A percentile compares a stretch with the other conserved stretches of the same genome.
Evolutionary conservation across 441 rosid genomes (phyloP).

Genomic region (Aquilaria agallochum): DNA sequence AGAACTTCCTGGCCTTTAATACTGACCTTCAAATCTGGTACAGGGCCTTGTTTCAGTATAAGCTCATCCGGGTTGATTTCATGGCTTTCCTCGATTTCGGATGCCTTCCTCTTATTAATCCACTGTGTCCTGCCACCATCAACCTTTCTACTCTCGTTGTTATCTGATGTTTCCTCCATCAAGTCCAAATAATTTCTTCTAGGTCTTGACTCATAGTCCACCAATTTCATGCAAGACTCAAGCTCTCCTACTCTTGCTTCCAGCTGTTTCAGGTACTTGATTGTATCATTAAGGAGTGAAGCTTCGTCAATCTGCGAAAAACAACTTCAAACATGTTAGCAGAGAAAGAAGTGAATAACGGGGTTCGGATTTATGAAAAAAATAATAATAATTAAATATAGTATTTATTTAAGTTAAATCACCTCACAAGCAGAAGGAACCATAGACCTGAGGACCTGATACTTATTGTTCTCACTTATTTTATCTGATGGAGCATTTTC

Average conservation of each 20-base stretch:
- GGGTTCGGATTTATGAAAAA: background rate
- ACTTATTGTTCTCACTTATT: slow-evolving; percentile 42
- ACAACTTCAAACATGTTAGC: background rate
- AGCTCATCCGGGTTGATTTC: slow-evolving; percentile 17
- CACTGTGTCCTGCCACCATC: slow-evolving; percentile 31
- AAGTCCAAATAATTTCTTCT: slow-evolving; percentile 33
- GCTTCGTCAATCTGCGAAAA: slow-evolving; percentile 51
- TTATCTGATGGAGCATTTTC: slow-evolving; percentile 24
- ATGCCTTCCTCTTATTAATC: slow-evolving; percentile 50
- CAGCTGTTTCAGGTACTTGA: slow-evolving; percentile 46
- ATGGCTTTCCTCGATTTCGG: slow-evolving; percentile 22
- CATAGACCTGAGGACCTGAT: slow-evolving; percentile 44
- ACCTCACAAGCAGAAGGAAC: slow-evolving; percentile 55
- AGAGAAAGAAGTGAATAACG: background rate
- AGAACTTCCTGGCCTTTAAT: slow-evolving; percentile 49
- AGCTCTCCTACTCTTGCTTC: slow-evolving; percentile 64
- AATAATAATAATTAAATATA: too few species aligned
- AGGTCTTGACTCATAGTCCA: slow-evolving; percentile 33
- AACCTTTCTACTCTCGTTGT: slow-evolving; percentile 32
- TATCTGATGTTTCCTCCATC: slow-evolving; percentile 59
- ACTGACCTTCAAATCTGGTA: slow-evolving; percentile 42
- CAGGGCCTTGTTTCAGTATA: slow-evolving; percentile 16
- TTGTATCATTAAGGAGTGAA: slow-evolving; percentile 53
- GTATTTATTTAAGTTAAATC: slow-evolving; percentile 1
- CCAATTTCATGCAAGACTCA: slow-evolving; percentile 61